Conservation (phyloP, 2,329 filamentous ascomycete species). For the Sporothrix humicola region DNA sequence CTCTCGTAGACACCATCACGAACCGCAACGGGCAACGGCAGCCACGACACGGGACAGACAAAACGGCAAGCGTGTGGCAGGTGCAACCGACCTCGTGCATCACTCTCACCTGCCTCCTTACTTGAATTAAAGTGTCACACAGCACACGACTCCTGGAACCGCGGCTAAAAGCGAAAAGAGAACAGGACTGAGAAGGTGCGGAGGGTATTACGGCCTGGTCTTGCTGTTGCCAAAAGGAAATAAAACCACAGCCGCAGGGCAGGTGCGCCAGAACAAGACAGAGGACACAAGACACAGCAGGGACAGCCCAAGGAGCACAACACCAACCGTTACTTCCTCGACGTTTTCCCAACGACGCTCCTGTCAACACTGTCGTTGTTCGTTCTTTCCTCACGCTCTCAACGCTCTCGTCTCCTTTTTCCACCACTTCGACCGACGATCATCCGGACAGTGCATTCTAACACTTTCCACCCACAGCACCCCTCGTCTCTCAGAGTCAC, state of each 20-base stretch:
- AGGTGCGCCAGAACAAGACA: constrained; percentile 17
- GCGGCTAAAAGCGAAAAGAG: constrained; percentile 5
- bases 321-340: neutral
- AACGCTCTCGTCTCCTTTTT: neutral
- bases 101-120: too few relatives aligned
- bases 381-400: neutral
- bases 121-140: constrained; percentile 3
- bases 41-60: neutral
- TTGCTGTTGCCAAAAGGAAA: neutral
- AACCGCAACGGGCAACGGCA: constrained; percentile 6
- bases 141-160: constrained; percentile 12
- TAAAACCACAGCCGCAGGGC: neutral
- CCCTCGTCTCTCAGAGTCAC: neutral
- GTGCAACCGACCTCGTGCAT: constrained; percentile 10
- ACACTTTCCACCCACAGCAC: neutral
- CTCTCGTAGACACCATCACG: neutral
- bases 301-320: too few relatives aligned
- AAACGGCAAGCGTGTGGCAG: constrained; percentile 1
- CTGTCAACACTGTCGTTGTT: neutral
- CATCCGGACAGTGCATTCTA: neutral
- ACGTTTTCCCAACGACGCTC: neutral
- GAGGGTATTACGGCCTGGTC: too few relatives aligned
- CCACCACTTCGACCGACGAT: constrained; percentile 16
- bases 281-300: neutral
- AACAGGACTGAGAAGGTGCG: neutral